Conservation (phyloP, 1,284 basidiomycete species). For the Phellinidium pouzarii region DNA sequence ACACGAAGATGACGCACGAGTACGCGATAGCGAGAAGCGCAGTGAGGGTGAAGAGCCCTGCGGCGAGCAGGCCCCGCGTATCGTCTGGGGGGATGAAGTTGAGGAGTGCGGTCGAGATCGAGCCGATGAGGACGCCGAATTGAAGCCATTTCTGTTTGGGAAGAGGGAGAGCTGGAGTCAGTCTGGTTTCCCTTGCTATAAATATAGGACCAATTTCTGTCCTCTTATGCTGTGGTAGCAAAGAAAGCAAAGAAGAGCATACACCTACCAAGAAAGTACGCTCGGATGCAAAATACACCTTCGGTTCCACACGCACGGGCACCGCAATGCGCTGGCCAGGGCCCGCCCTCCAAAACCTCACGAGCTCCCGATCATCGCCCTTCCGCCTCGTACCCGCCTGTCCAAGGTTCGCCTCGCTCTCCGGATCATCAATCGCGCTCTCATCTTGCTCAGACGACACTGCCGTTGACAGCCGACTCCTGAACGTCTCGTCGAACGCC, state of each 20-base stretch:
- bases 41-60: constrained; percentile 82
- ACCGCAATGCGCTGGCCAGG: constrained; percentile 88
- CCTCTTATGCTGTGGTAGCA: neutral
- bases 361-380: constrained; percentile 49
- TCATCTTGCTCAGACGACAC: constrained; percentile 21
- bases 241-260: constrained; percentile 13
- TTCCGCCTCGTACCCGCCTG: constrained; percentile 17
- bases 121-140: constrained; percentile 83
- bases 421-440: constrained; percentile 21
- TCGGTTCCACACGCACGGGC: constrained; percentile 93
- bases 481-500: constrained; percentile 75
- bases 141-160: constrained; percentile 82
- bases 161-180: no score
- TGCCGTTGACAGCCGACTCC: constrained; percentile 45
- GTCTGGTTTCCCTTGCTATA: no score
- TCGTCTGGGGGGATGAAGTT: constrained; percentile 84
- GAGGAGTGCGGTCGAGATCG: constrained; percentile 84
- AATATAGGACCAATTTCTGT: no score
- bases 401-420: constrained; percentile 31
- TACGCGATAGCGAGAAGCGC: constrained; percentile 90
- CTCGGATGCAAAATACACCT: constrained; percentile 96
- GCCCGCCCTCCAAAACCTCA: constrained; percentile 76
- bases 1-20: constrained; percentile 83
- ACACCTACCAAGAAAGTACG: constrained; percentile 75
- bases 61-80: constrained; percentile 73